A percentile compares a stretch with the other conserved stretches of the same genome.
phyloP scores from a whole-genome alignment of 2,329 filamentous ascomycete species.

The Fusarium sulawesiense region DNA sequence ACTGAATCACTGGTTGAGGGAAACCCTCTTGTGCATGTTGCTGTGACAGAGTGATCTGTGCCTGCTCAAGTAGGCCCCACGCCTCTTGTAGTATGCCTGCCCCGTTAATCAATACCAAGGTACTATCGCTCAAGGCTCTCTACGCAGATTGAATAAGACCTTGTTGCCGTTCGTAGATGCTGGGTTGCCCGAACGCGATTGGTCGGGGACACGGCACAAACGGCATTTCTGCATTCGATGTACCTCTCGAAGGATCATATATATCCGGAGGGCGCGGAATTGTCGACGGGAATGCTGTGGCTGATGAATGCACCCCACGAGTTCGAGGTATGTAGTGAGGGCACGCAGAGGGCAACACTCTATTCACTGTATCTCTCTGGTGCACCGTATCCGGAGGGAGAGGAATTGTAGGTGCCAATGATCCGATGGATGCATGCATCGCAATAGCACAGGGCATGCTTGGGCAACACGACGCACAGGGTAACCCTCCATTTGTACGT shows the following conservation, averaged over 20 bases:
- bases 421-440: not conserved
- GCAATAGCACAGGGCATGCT: not conserved
- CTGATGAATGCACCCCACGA: too few species aligned
- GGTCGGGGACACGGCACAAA: not conserved
- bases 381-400: not conserved
- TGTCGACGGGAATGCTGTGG: too few species aligned
- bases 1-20: not conserved
- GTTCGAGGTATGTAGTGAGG: too few species aligned
- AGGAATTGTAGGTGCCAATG: not conserved
- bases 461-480: not conserved
- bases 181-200: not conserved
- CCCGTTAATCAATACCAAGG: not conserved
- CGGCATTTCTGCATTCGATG: not conserved
- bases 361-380: too few species aligned
- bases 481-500: not conserved
- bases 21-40: not conserved
- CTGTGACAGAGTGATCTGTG: not conserved
- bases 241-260: not conserved
- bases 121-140: not conserved
- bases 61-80: too few species aligned
- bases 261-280: too few species aligned
- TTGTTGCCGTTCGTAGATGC: not conserved
- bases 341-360: not conserved
- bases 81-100: accelerated
- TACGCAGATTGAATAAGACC: not conserved